phyloP scores from a whole-genome alignment of 768 basidiomycete species.

The Amanita thiersii region DNA sequence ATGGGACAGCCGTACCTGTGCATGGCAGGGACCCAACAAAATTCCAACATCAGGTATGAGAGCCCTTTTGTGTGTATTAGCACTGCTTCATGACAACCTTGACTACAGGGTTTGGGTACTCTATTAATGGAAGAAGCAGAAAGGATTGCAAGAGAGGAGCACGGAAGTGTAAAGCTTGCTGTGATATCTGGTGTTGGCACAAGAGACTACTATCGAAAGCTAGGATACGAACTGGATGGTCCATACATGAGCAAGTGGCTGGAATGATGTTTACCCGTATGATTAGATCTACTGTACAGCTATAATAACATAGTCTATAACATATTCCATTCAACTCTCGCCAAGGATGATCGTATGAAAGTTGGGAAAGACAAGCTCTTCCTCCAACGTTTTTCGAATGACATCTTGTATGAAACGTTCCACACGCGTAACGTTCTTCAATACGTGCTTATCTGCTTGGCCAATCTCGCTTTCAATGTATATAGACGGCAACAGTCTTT shows the following conservation, averaged over 20 bases:
- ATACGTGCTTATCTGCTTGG: slow-evolving; percentile 88
- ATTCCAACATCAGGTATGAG: slow-evolving; percentile 83
- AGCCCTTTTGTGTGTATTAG: not conserved
- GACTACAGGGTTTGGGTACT: slow-evolving; percentile 81
- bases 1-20: slow-evolving; percentile 96
- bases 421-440: slow-evolving; percentile 93
- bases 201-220: slow-evolving; percentile 89
- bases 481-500: slow-evolving; percentile 77
- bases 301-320: not conserved
- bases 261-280: slow-evolving; percentile 22
- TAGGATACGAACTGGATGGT: slow-evolving; percentile 92
- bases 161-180: slow-evolving; percentile 92
- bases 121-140: slow-evolving; percentile 99
- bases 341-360: slow-evolving; percentile 74
- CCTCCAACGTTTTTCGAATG: slow-evolving; percentile 89
- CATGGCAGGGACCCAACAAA: slow-evolving; percentile 97
- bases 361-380: slow-evolving; percentile 94
- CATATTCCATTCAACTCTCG: slow-evolving; percentile 24
- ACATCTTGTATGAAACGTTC: slow-evolving; percentile 95
- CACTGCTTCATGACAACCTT: slow-evolving; percentile 5
- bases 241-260: slow-evolving; percentile 95
- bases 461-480: slow-evolving; percentile 97
- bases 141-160: slow-evolving; percentile 94
- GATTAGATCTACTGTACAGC: not conserved
- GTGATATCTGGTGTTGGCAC: slow-evolving; percentile 98